phyloP scores from a whole-genome alignment of 441 rosid species.

The Populus hybrid region DNA sequence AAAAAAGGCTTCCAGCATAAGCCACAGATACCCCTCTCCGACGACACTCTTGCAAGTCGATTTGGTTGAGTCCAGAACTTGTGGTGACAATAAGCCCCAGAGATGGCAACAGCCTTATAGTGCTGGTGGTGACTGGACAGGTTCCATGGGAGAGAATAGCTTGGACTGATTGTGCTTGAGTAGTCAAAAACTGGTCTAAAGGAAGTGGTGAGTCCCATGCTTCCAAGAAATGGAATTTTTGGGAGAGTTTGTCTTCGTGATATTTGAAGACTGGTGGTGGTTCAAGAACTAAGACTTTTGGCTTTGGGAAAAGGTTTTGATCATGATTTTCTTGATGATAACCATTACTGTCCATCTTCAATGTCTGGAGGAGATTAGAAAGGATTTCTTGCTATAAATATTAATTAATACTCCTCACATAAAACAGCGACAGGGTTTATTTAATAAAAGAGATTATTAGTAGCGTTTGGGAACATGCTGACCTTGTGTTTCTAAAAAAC shows the following conservation, averaged over 20 bases:
- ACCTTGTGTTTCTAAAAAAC: no score
- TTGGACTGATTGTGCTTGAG: background rate
- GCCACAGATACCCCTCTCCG: slow-evolving; percentile 21
- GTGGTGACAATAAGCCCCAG: slow-evolving; percentile 28
- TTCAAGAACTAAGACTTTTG: background rate
- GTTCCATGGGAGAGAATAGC: background rate
- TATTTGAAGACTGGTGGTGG: background rate
- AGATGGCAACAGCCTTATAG: slow-evolving; percentile 34
- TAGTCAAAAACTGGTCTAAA: background rate
- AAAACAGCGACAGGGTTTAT: background rate
- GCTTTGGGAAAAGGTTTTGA: background rate
- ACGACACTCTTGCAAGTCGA: slow-evolving; percentile 35
- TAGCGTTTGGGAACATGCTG: no score
- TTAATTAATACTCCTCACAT: no score
- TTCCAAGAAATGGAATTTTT: slow-evolving; percentile 4
- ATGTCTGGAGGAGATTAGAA: background rate
- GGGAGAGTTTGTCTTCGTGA: background rate
- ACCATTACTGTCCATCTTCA: background rate
- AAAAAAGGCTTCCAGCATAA: slow-evolving; percentile 22
- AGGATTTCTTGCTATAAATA: background rate
- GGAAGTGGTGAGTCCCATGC: slow-evolving; percentile 7
- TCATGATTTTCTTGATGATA: background rate
- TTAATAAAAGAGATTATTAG: no score
- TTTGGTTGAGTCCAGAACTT: slow-evolving; percentile 35
- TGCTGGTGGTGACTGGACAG: slow-evolving; percentile 27